These are phyloP conservation scores for Hsuehochloa calcarea DNA, from an alignment of 176 grass and related monocot species.

Conservation along the genomic window DNA sequence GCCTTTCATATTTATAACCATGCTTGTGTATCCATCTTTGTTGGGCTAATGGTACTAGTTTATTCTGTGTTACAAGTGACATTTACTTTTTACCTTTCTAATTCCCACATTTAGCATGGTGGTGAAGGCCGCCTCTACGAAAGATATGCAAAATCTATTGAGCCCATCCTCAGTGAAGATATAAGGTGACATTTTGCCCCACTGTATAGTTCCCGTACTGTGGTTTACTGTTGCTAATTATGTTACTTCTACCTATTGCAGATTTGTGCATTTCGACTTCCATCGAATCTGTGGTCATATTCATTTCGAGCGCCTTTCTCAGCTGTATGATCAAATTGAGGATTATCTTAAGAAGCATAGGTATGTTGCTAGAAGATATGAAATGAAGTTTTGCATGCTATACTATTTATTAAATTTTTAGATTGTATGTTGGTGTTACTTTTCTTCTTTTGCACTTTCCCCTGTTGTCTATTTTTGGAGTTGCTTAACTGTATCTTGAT, in stretches of 20 bases:
- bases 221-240: constrained; percentile 14
- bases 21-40: neutral
- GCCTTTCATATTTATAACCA: neutral
- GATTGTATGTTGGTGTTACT: neutral
- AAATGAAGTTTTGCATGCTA: neutral
- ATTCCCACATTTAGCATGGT: constrained; percentile 62
- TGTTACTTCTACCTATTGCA: constrained; percentile 22
- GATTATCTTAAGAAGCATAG: constrained; percentile 78
- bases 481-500: neutral
- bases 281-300: constrained; percentile 87
- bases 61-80: neutral
- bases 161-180: constrained; percentile 85
- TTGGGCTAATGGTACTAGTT: neutral
- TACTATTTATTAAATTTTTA: neutral
- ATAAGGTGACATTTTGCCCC: constrained; percentile 51
- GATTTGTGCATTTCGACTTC: constrained; percentile 93
- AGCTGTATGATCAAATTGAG: constrained; percentile 86
- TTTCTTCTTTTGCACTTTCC: neutral
- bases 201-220: constrained; percentile 1
- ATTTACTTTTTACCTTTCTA: neutral
- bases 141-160: constrained; percentile 71
- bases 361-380: constrained; percentile 35
- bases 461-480: neutral
- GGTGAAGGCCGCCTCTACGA: constrained; percentile 77
- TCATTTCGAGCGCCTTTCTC: constrained; percentile 87